A percentile compares a stretch with the other conserved stretches of the same genome.
These are phyloP conservation scores for Nepenthes alata DNA, from an alignment of 179 eudicot species.

Conservation along the genomic window DNA sequence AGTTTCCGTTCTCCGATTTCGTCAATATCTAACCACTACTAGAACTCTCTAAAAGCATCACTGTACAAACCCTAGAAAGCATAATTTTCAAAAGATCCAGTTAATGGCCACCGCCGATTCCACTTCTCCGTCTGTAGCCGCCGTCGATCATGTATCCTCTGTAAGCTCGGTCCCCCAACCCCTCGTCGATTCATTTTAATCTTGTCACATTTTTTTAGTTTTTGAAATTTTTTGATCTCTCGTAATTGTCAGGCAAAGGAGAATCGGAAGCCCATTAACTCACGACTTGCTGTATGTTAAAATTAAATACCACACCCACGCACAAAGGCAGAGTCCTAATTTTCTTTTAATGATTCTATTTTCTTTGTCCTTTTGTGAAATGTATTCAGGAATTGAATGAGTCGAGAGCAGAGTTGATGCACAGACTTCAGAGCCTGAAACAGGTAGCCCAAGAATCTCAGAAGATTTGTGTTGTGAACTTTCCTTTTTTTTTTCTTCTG, in stretches of 20 bases:
- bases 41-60: too few relatives aligned
- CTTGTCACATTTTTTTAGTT: not conserved
- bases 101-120: constrained; percentile 21
- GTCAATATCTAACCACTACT: too few relatives aligned
- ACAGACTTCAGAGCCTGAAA: constrained; percentile 42
- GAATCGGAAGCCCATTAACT: constrained; percentile 19
- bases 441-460: constrained; percentile 20
- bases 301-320: not conserved
- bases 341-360: too few relatives aligned
- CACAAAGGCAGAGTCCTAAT: too few relatives aligned
- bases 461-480: not conserved
- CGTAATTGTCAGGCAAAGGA: constrained; percentile 34
- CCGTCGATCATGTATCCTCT: constrained; percentile 3
- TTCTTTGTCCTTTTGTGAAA: not conserved
- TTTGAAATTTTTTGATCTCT: not conserved
- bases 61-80: too few relatives aligned
- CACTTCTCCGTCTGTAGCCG: constrained; percentile 1
- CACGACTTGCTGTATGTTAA: constrained; percentile 29
- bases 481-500: not conserved
- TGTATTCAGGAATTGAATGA: constrained; percentile 31
- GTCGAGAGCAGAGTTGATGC: constrained; percentile 37
- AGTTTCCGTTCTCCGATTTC: too few relatives aligned
- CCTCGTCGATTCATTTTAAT: not conserved
- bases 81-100: too few relatives aligned
- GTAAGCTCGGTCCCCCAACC: constrained; percentile 8